Conservation (phyloP, 2,329 filamentous ascomycete genomes). For the Epichloe sylvatica region DNA sequence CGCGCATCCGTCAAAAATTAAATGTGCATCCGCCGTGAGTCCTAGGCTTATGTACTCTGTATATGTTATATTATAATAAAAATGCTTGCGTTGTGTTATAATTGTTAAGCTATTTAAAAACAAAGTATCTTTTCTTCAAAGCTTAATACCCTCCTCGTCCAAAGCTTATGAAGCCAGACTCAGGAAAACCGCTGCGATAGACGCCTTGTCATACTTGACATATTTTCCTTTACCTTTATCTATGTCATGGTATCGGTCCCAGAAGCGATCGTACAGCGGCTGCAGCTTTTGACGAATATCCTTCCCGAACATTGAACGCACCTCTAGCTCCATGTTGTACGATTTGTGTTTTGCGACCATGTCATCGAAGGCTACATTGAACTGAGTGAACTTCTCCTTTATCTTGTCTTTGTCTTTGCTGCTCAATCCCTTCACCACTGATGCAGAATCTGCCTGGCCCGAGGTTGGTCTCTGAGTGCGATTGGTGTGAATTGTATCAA, state of each 20-base stretch:
- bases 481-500: slow-evolving; percentile 87
- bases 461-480: slow-evolving; percentile 59
- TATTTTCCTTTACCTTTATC: slow-evolving; percentile 98
- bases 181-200: slow-evolving; percentile 53
- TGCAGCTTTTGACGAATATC: slow-evolving; percentile 88
- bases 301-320: slow-evolving; percentile 62
- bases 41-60: too few species aligned
- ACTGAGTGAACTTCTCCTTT: slow-evolving; percentile 87
- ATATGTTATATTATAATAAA: too few species aligned
- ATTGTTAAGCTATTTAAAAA: too few species aligned
- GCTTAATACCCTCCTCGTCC: too few species aligned
- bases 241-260: slow-evolving; percentile 92
- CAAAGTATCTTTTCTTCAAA: too few species aligned
- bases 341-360: slow-evolving; percentile 69
- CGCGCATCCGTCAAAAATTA: too few species aligned
- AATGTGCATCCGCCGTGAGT: too few species aligned
- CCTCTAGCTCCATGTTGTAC: slow-evolving; percentile 82
- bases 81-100: too few species aligned
- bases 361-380: slow-evolving; percentile 85
- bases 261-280: slow-evolving; percentile 87
- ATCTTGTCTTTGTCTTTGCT: slow-evolving; percentile 93
- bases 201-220: slow-evolving; percentile 87
- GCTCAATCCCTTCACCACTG: slow-evolving; percentile 67
- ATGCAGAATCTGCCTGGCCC: slow-evolving; percentile 61
- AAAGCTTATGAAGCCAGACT: slow-evolving; percentile 32